Evolutionary conservation across 2,329 filamentous ascomycete species (phyloP), one percentile per base, ranked within the genome.

Genomic region (Myrmaecium sp.): DNA sequence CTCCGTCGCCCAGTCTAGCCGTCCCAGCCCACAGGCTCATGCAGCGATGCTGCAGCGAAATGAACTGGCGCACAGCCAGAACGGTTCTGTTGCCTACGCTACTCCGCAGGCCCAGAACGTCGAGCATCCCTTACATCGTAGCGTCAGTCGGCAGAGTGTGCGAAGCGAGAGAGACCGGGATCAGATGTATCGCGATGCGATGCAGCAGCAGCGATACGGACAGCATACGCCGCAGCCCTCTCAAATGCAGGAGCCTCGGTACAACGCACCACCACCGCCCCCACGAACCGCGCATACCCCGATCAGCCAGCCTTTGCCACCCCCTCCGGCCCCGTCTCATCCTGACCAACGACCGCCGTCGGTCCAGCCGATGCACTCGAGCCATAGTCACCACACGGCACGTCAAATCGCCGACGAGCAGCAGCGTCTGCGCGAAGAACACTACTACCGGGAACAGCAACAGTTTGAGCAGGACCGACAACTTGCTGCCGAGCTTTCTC

Each of bases 1-100:
- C 8, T 40, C 47, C 15, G 40, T 43, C 31, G 48, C 46, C 9
- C n/a, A n/a, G n/a, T n/a, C n/a, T n/a, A 50, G 50, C 47, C 45
- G 47, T 14, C 46, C 47, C 9, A 50, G 46, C 20, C 46, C 46
- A 6, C 48, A 45, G 30, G 33, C 44, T n/a, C 43, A 41, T 18
- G 42, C 42, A 10, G 43, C 33, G 20, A 12, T 9, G 10, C 14
- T 14, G 7, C 19, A 10, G 6, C 14, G 19, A 12, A 10, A 11
- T 6, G 45, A 46, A 28, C 18, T 41, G 13, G 37, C 32, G n/a
- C 41, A 42, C 27, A 40, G 40, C 17, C 39, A 46, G 30, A 44
- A 49, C 3, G 21, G n/a, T n/a, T n/a, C n/a, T n/a, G n/a, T n/a
- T n/a, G n/a, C n/a, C n/a, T n/a, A n/a, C n/a, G n/a, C n/a, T n/a